Conservation (phyloP, 1,284 basidiomycete genomes). For the Boletus semigastroideus region DNA sequence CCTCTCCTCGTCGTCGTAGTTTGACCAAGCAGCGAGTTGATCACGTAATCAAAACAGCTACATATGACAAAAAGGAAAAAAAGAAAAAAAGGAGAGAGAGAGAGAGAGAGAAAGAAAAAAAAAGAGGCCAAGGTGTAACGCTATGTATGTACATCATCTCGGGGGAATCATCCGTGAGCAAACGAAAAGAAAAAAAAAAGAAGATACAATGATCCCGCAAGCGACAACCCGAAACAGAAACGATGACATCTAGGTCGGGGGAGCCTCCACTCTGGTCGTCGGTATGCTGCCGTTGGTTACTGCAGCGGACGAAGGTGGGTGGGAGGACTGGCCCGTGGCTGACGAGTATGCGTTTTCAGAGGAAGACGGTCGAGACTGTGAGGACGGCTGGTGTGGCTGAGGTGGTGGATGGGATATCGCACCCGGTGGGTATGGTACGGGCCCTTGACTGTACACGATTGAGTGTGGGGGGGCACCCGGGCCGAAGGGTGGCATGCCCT, state of each 20-base stretch:
- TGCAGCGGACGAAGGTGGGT: constrained; percentile 31
- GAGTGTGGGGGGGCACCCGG: constrained; percentile 51
- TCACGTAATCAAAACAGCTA: constrained; percentile 31
- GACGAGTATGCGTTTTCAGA: constrained; percentile 52
- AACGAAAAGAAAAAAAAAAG: too few species aligned
- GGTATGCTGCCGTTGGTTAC: constrained; percentile 36
- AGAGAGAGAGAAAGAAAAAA: not conserved
- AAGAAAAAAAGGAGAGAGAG: constrained; percentile 2
- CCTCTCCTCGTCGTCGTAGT: constrained; percentile 1
- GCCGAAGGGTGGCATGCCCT: constrained; percentile 55
- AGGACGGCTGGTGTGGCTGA: constrained; percentile 34
- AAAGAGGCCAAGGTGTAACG: constrained; percentile 14
- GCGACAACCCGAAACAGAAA: not conserved
- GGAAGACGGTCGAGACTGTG: constrained; percentile 42
- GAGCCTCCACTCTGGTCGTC: constrained; percentile 30
- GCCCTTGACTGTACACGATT: constrained; percentile 52
- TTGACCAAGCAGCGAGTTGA: constrained; percentile 8
- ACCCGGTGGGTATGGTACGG: constrained; percentile 43
- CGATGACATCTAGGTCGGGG: constrained; percentile 23
- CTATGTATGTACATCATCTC: constrained; percentile 33
- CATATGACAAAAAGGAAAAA: not conserved
- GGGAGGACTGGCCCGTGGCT: constrained; percentile 32
- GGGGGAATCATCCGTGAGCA: constrained; percentile 25
- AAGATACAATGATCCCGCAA: constrained; percentile 21
- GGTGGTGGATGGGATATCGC: constrained; percentile 37